A percentile compares a stretch with the other conserved stretches of the same genome.
These are phyloP conservation scores for Protomyces inouyei DNA, from an alignment of 1,139 yeast genomes.

Conservation along the genomic window DNA sequence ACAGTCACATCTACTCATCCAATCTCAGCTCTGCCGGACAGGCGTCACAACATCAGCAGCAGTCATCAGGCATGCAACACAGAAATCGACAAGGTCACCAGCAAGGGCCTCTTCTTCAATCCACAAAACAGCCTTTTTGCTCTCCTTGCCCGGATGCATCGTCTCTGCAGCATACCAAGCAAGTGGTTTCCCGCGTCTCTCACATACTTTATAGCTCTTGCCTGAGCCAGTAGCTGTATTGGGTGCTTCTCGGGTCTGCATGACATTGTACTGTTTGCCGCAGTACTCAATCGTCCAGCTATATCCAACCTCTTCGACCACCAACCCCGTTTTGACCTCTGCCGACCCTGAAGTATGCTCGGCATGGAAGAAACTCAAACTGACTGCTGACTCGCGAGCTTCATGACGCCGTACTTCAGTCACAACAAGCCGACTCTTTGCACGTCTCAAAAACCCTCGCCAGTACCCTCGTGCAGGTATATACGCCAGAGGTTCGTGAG, in stretches of 20 bases:
- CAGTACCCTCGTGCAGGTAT: not conserved
- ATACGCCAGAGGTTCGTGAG: not conserved
- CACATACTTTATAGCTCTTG: not conserved
- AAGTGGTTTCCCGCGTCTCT: not conserved
- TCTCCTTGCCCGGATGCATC: too few species aligned
- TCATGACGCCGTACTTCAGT: not conserved
- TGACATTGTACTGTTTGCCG: not conserved
- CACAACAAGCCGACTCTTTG: not conserved
- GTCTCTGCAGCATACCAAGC: not conserved
- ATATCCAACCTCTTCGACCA: not conserved
- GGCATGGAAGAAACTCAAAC: not conserved
- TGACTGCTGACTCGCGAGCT: not conserved
- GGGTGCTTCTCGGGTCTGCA: not conserved
- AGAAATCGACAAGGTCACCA: not conserved
- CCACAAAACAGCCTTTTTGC: not conserved
- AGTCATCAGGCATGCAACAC: not conserved
- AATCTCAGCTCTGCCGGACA: not conserved
- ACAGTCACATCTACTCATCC: too few species aligned
- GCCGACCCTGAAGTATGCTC: too few species aligned
- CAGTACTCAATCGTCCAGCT: not conserved
- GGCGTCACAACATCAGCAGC: not conserved
- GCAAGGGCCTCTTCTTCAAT: not conserved
- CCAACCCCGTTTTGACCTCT: not conserved
- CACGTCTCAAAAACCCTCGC: not conserved
- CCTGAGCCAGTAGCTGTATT: not conserved